These are phyloP conservation scores for Aureobasidium melanogenum DNA, from an alignment of 2,329 filamentous ascomycete species.

Conservation along the genomic window DNA sequence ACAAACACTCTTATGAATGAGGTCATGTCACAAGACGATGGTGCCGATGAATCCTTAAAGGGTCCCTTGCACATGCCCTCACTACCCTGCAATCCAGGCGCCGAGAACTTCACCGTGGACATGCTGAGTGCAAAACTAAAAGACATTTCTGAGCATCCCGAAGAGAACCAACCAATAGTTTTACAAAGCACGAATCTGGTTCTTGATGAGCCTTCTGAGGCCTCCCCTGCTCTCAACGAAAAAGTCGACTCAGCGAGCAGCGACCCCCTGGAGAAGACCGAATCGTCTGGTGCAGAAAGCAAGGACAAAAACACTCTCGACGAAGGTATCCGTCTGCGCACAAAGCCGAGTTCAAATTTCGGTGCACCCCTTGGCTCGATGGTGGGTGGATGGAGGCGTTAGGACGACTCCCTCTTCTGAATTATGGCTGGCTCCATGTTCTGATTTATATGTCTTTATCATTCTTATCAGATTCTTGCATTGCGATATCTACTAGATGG, in stretches of 20 bases:
- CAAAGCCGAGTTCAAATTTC: slow-evolving; percentile 28
- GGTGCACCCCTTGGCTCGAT: slow-evolving; percentile 28
- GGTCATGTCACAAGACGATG: slow-evolving; percentile 18
- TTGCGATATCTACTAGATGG: neutral
- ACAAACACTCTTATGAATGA: slow-evolving; percentile 28
- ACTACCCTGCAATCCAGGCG: slow-evolving; percentile 24
- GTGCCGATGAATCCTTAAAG: slow-evolving; percentile 24
- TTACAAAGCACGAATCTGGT: slow-evolving; percentile 12
- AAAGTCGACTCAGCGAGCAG: slow-evolving; percentile 9
- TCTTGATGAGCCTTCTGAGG: neutral
- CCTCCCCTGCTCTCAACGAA: neutral
- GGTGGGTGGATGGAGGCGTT: slow-evolving; percentile 21
- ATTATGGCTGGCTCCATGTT: neutral
- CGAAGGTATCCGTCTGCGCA: slow-evolving; percentile 28
- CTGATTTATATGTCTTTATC: neutral
- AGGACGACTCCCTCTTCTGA: slow-evolving; percentile 16
- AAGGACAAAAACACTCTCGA: slow-evolving; percentile 9
- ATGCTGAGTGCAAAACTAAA: slow-evolving; percentile 24
- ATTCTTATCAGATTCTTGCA: neutral
- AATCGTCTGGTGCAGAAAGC: neutral
- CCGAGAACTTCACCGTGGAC: slow-evolving; percentile 28
- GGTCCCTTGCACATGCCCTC: slow-evolving; percentile 29
- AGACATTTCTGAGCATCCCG: slow-evolving; percentile 25
- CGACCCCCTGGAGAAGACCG: neutral
- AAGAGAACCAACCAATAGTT: slow-evolving; percentile 23